Evolutionary conservation across 352 stramenopile genomes (phyloP), one percentile per base, ranked within the genome.

Genomic region (Hyphochytrium catenoides): DNA sequence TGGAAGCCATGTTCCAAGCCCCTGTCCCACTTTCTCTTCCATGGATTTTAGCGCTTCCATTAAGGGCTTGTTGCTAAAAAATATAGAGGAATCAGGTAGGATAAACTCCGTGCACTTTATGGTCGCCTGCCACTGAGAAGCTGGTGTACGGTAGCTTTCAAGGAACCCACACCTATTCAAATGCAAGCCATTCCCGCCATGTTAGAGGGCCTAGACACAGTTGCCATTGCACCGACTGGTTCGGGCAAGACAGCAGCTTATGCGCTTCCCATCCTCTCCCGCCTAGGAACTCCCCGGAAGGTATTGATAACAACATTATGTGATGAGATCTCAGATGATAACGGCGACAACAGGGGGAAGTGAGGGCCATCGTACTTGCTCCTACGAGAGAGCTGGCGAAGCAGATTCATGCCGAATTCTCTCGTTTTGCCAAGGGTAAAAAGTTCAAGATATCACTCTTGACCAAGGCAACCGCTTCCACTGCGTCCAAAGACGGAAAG

Each of bases 101-200:
- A n/a, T n/a, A n/a, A n/a, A n/a, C n/a, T n/a, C n/a, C n/a, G n/a
- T n/a, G n/a, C n/a, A n/a, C n/a, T 32, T 38, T 36, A 33, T 11
- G 15, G 11, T 21, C 36, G 25, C 20, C 21, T 15, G 56, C 61
- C 21, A 46, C 61, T 21, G 46, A 65, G 35, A 26, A 31, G 9
- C 46, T 18, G 34, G 52, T n/a, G n/a, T n/a, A n/a, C n/a, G n/a
- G n/a, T n/a, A n/a, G n/a, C n/a, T 44, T 99, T 94, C 76, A 95
- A 93, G 48, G 89, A 99, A 48, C 93, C 93, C 2, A 99, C 90
- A 28, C 63, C 91, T 2, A 93, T 99, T 47, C 93, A 99, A 56
- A 98, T 98, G 91, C 79, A 94, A 52, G 64, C 77, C 14, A 86
- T 94, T 33, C 83, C 85, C 22, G 68, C 66, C 26, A 44, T 95